Conservation (phyloP, 2,329 filamentous ascomycete genomes). For the Xenosphaeropsis pyriputrescens region DNA sequence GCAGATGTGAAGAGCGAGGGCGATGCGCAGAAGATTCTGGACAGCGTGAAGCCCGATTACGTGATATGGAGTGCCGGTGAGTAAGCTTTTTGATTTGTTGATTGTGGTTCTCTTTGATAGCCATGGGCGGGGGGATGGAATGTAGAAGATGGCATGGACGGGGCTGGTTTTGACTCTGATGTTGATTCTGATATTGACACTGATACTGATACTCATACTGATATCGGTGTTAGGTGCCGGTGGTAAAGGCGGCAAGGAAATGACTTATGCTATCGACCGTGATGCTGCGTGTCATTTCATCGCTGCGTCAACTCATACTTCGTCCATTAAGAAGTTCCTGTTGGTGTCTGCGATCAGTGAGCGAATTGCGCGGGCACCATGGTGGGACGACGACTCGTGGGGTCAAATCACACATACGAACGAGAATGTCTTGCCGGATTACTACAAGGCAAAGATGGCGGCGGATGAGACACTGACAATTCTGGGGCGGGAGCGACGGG, state of each 20-base stretch:
- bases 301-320: constrained; percentile 37
- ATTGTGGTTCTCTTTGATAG: background rate
- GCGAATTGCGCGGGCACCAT: constrained; percentile 33
- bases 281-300: constrained; percentile 51
- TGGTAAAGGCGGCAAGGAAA: constrained; percentile 39
- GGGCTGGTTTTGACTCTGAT: no score
- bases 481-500: constrained; percentile 22
- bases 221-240: constrained; percentile 32
- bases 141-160: no score
- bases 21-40: constrained; percentile 47
- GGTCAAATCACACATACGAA: constrained; percentile 21
- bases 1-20: constrained; percentile 52
- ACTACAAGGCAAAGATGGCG: constrained; percentile 45
- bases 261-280: constrained; percentile 43
- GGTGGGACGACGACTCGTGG: constrained; percentile 39
- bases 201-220: no score
- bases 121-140: no score
- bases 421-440: constrained; percentile 28
- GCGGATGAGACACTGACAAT: constrained; percentile 42
- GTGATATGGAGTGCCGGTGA: constrained; percentile 54
- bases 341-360: constrained; percentile 47
- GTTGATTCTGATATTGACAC: no score
- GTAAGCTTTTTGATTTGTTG: constrained; percentile 6
- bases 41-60: constrained; percentile 46
- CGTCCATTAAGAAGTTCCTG: constrained; percentile 44